These are phyloP conservation scores for Lactuca saligna DNA, from an alignment of 129 eudicot species.

Conservation along the genomic window DNA sequence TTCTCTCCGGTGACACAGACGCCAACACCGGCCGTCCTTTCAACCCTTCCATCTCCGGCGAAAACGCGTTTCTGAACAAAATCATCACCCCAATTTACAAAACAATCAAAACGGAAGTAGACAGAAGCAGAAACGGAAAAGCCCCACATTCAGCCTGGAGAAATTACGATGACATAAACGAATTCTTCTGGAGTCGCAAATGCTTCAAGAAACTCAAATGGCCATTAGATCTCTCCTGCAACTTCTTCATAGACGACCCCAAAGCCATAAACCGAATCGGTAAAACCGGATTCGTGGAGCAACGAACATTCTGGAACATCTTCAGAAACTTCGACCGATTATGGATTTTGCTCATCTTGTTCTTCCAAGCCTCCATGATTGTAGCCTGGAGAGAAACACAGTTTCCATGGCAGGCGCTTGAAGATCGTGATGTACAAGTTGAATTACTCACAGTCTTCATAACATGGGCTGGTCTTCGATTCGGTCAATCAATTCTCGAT, in stretches of 20 bases:
- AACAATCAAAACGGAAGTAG: constrained; percentile 58
- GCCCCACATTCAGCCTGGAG: constrained; percentile 97
- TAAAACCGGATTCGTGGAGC: constrained; percentile 95
- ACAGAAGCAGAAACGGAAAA: constrained; percentile 68
- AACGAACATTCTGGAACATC: constrained; percentile 87
- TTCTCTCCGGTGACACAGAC: constrained; percentile 58
- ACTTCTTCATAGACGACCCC: constrained; percentile 38
- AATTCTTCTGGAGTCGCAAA: constrained; percentile 84
- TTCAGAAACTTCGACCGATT: constrained; percentile 84
- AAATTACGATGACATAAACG: constrained; percentile 88
- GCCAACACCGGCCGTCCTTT: constrained; percentile 55
- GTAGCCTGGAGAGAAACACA: constrained; percentile 66
- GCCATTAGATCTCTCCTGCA: constrained; percentile 64
- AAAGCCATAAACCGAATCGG: constrained; percentile 52
- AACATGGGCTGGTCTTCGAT: constrained; percentile 77
- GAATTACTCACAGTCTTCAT: constrained; percentile 76
- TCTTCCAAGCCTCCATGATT: constrained; percentile 73
- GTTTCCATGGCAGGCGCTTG: constrained; percentile 75
- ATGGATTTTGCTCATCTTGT: constrained; percentile 73
- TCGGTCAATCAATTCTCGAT: constrained; percentile 75
- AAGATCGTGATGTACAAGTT: constrained; percentile 72
- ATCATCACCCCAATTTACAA: constrained; percentile 63
- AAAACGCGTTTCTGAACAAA: constrained; percentile 54
- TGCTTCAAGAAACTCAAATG: constrained; percentile 71
- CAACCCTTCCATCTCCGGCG: constrained; percentile 49